Evolutionary conservation across 73 alveolate species (phyloP).

Genomic region (Durusdinium trenchii): DNA sequence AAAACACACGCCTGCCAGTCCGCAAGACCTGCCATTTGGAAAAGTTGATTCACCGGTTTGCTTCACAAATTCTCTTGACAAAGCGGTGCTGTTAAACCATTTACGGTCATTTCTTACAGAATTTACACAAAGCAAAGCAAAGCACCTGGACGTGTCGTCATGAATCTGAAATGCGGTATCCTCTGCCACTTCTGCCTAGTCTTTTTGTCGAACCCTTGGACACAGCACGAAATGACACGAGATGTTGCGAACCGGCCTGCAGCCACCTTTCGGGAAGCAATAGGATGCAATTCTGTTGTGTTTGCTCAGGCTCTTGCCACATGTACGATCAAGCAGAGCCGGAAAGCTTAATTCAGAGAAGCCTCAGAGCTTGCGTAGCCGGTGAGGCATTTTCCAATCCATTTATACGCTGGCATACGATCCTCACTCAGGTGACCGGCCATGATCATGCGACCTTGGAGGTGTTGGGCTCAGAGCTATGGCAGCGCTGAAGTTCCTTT

Average conservation of each 20-base stretch:
- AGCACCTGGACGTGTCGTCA: neutral
- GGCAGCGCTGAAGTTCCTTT: neutral
- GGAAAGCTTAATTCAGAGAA: neutral
- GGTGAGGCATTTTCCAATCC: neutral
- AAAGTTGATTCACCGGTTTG: neutral
- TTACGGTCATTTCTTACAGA: neutral
- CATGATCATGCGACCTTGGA: conserved; percentile 50
- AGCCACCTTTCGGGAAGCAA: neutral
- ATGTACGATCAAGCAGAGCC: conserved; percentile 33
- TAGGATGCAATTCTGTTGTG: neutral
- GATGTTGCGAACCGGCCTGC: too few relatives aligned
- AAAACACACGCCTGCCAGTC: neutral
- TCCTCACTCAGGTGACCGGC: conserved; percentile 68
- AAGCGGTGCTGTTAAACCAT: too few relatives aligned
- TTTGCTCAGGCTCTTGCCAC: conserved; percentile 1
- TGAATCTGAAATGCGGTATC: too few relatives aligned
- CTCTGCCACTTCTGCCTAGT: too few relatives aligned
- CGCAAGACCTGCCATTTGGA: too few relatives aligned
- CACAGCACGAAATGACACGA: too few relatives aligned
- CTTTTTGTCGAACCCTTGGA: too few relatives aligned
- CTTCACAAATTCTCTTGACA: neutral
- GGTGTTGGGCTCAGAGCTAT: neutral
- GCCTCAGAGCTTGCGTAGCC: neutral
- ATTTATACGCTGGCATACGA: too few relatives aligned
- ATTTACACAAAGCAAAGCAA: neutral